Conservation (phyloP, 805 yeast genomes). For the Starmera caribaea region DNA sequence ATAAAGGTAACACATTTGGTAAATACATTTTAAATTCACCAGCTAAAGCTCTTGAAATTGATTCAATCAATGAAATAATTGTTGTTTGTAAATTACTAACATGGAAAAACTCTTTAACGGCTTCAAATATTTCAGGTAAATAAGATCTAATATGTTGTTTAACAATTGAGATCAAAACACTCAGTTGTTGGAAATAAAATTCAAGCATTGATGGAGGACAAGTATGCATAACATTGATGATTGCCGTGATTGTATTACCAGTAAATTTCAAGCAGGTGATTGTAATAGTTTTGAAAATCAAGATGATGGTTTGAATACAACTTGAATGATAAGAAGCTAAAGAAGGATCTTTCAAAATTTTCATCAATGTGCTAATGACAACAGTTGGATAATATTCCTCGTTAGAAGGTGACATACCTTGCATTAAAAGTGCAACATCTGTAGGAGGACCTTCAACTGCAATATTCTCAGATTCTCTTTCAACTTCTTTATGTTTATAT, state of each 20-base stretch:
- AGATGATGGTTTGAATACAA: slow-evolving; percentile 89
- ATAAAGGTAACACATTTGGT: slow-evolving; percentile 65
- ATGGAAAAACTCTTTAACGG: slow-evolving; percentile 66
- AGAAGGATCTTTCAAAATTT: slow-evolving; percentile 76
- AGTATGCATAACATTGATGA: slow-evolving; percentile 72
- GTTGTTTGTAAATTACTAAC: slow-evolving; percentile 61
- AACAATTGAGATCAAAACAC: slow-evolving; percentile 70
- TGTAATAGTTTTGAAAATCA: slow-evolving; percentile 83
- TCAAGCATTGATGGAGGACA: slow-evolving; percentile 75
- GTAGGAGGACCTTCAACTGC: slow-evolving; percentile 75
- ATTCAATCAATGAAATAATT: slow-evolving; percentile 71
- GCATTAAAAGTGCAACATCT: slow-evolving; percentile 84
- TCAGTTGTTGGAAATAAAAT: slow-evolving; percentile 81
- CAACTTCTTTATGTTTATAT: slow-evolving; percentile 87
- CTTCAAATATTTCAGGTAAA: slow-evolving; percentile 62
- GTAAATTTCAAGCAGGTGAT: slow-evolving; percentile 83
- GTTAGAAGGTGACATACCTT: slow-evolving; percentile 85
- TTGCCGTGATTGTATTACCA: slow-evolving; percentile 81
- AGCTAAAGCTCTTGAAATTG: slow-evolving; percentile 76
- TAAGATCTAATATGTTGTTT: slow-evolving; percentile 85
- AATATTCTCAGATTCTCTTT: slow-evolving; percentile 46
- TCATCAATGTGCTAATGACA: slow-evolving; percentile 77
- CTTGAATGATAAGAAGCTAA: slow-evolving; percentile 80
- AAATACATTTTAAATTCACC: slow-evolving; percentile 86
- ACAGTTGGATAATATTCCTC: slow-evolving; percentile 96